Conservation (phyloP, 257 asterid species). For the Rehmannia glutinosa region DNA sequence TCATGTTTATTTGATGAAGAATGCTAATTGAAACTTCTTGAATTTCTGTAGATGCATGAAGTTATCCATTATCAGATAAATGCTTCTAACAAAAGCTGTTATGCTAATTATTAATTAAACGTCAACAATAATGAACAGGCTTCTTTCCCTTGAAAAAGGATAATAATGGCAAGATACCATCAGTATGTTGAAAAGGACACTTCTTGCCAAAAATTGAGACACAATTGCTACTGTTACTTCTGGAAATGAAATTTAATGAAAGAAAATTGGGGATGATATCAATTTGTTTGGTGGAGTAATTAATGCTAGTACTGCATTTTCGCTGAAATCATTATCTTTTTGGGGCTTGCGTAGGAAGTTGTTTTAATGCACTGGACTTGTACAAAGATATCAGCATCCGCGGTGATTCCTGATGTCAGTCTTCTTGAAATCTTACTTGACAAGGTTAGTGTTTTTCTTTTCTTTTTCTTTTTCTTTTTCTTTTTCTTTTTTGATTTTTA, state of each 20-base stretch:
- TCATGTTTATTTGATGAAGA: constrained; percentile 1
- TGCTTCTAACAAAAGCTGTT: not conserved
- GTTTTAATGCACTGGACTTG: constrained; percentile 97
- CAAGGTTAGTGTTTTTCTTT: too few species aligned
- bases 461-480: too few species aligned
- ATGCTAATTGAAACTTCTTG: not conserved
- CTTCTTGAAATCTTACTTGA: constrained; percentile 78
- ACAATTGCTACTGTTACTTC: constrained; percentile 12
- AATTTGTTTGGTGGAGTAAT: constrained; percentile 3
- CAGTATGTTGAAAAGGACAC: not conserved
- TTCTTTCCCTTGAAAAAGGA: not conserved
- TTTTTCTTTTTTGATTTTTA: too few species aligned
- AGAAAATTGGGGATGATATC: not conserved
- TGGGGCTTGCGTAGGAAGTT: constrained; percentile 58
- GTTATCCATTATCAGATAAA: not conserved
- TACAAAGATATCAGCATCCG: constrained; percentile 71
- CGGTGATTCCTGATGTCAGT: constrained; percentile 67
- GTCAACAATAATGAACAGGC: not conserved
- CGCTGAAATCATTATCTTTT: constrained; percentile 8
- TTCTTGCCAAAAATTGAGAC: not conserved
- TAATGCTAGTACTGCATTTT: constrained; percentile 8
- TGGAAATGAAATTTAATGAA: constrained; percentile 6
- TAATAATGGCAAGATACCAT: not conserved
- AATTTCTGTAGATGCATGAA: not conserved
- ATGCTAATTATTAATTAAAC: not conserved